Base-by-base conservation (phyloP, 2,329 filamentous ascomycete genomes). In the Bipolaris cookei region DNA sequence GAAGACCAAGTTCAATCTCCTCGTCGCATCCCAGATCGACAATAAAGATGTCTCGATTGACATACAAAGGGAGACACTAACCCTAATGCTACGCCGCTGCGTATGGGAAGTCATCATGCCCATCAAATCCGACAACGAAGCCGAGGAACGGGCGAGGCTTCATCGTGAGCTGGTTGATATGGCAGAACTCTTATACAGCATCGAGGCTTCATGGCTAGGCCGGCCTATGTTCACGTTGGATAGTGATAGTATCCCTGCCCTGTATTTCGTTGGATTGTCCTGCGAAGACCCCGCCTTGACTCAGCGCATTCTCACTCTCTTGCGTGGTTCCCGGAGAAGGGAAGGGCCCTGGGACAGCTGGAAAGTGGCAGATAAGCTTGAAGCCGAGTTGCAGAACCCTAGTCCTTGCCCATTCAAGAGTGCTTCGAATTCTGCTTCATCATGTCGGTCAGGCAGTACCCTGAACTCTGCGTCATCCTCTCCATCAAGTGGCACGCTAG, bases 321-420 rank as follows among this genome's bases (percentile, higher is more conserved):
- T 53, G 14, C 51, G 51, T 16, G 14, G 16, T n/a, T 39, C 42
- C 20, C 42, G 42, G 18, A 43, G 51, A 14, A 43, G 51, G 14
- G 51, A 53, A 53, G 51, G 51, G 4, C 42, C 34, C 32, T 53
- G 51, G 51, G 51, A 53, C 16, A 47, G 51, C 34, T 46, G 34
- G 42, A 37, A 47, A 53, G 35, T 35, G 28, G 51, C 47, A 20
- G 38, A 51, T 8, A 51, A 18, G 47, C 35, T 51, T 41, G 23
- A 42, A 13, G 11, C 6, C 3, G 42, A 45, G 10, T 3, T 45
- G 6, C 8, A 6, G 10, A 45, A 45, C 16, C 42, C 28, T 6
- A 20, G 8, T 8, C 25, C 25, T 20, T 49, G 37, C 5, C 39
- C 39, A 16, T 42, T 23, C 4, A 42, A 25, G 21, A n/a, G 3